Base-by-base conservation (phyloP, 164 flowering plant species). In the Protea cynaroides region DNA sequence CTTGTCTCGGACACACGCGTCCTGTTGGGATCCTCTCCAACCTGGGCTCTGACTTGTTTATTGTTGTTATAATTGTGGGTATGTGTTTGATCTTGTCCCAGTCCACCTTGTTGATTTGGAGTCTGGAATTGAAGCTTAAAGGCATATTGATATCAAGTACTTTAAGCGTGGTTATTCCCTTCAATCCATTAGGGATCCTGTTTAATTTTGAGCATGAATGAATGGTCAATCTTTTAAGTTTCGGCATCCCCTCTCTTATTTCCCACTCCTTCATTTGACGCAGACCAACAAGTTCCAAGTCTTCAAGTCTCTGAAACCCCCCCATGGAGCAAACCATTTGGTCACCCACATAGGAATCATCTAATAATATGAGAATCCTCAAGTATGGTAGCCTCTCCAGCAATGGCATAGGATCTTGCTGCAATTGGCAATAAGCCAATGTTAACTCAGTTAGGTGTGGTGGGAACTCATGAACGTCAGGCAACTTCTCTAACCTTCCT, bases 281-380 rank as follows among this genome's bases (percentile, higher is more conserved):
- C 21, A 59, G 10, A 1, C 4, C 0, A 0, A 1, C 0, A 1
- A 79, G 24, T 3, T 0, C 0, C 15, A 80, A 51, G 17, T 4
- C 5, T 52, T 66, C n/a, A 0, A 80, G 70, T 29, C 15, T 61
- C 21, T 70, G 79, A 71, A 80, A 77, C 2, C 79, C 71, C n/a
- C 55, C 25, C 9, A 37, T 17, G 1, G 72, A 68, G 64, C 75
- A 75, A 29, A 53, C 57, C 64, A 71, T 72, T 51, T 63, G 13
- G n/a, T 10, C 62, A 24, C 74, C 79, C 1, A 7, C 8, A 10
- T 52, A 74, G 3, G 70, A 15, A 0, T 11, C 7, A 1, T 12
- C 4, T 43, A 75, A 51, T 0, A 0, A 40, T 10, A 40, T 3
- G 1, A 79, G 70, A 22, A 18, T 0, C 15, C 18, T 61, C 7